phyloP scores from a whole-genome alignment of 2,329 filamentous ascomycete species.

The Ascochyta fabae region DNA sequence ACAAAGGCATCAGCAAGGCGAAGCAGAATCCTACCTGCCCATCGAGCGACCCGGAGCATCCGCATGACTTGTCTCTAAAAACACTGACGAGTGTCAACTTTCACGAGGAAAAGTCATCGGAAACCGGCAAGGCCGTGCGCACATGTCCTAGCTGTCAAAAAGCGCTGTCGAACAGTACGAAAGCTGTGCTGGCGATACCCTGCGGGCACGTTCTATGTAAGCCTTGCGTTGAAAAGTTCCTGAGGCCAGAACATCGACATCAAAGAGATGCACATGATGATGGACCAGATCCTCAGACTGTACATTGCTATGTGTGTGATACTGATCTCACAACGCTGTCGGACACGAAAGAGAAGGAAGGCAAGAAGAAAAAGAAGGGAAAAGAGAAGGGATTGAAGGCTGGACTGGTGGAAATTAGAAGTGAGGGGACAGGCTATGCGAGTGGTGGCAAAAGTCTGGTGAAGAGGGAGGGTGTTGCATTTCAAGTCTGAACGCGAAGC shows the following conservation, averaged over 20 bases:
- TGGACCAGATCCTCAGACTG: slow-evolving; percentile 58
- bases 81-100: slow-evolving; percentile 79
- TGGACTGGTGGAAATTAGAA: slow-evolving; percentile 79
- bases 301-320: slow-evolving; percentile 88
- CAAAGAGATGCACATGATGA: slow-evolving; percentile 62
- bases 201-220: slow-evolving; percentile 93
- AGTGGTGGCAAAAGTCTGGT: slow-evolving; percentile 84
- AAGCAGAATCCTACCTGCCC: slow-evolving; percentile 80
- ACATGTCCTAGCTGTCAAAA: slow-evolving; percentile 89
- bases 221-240: slow-evolving; percentile 82
- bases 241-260: slow-evolving; percentile 56
- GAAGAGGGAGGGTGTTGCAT: slow-evolving; percentile 77
- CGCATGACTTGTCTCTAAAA: slow-evolving; percentile 80
- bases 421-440: slow-evolving; percentile 92
- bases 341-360: slow-evolving; percentile 47
- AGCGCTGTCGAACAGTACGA: slow-evolving; percentile 78
- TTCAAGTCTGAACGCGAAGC: slow-evolving; percentile 54
- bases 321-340: slow-evolving; percentile 66
- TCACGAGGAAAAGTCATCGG: slow-evolving; percentile 68
- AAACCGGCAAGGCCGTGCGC: slow-evolving; percentile 56
- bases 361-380: slow-evolving; percentile 51
- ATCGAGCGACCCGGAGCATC: slow-evolving; percentile 66
- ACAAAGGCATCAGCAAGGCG: slow-evolving; percentile 52
- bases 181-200: slow-evolving; percentile 81
- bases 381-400: slow-evolving; percentile 67